These are phyloP conservation scores for Phaffomyces opuntiae DNA, from an alignment of 805 yeast species.

Conservation along the genomic window DNA sequence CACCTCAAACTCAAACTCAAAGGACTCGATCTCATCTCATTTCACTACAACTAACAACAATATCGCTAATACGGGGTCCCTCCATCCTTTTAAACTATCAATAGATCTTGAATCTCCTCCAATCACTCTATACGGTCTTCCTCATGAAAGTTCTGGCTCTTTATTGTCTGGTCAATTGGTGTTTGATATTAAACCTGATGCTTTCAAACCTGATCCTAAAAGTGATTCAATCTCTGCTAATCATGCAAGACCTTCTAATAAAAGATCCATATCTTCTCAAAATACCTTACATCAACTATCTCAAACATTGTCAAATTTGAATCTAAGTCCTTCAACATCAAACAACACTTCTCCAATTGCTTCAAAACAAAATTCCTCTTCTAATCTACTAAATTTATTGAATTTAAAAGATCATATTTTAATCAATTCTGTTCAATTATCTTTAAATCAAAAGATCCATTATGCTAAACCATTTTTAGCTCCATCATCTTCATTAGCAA, in stretches of 20 bases:
- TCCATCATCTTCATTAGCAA: conserved; percentile 38
- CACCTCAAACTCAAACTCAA: conserved; percentile 1
- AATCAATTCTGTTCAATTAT: conserved; percentile 52
- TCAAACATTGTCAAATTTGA: conserved; percentile 20
- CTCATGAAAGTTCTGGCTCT: conserved; percentile 77
- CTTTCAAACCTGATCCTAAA: conserved; percentile 11
- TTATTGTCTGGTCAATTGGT: conserved; percentile 73
- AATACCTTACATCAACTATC: conserved; percentile 16
- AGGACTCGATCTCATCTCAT: not conserved
- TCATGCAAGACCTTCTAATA: conserved; percentile 16
- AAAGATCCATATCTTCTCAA: conserved; percentile 10
- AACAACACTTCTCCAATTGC: conserved; percentile 15
- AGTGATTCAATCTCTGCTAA: conserved; percentile 7
- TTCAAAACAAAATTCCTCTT: conserved; percentile 17
- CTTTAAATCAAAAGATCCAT: conserved; percentile 64
- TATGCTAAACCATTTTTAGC: conserved; percentile 62
- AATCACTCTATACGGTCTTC: conserved; percentile 72
- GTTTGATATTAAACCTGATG: conserved; percentile 40
- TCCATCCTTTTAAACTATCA: conserved; percentile 39
- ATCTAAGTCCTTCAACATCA: conserved; percentile 21
- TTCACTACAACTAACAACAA: conserved; percentile 10
- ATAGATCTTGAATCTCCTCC: conserved; percentile 88
- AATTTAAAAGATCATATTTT: conserved; percentile 36
- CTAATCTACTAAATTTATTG: conserved; percentile 22
- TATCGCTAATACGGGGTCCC: conserved; percentile 14